Percentiles rank a stretch among this genome's conserved stretches.
phyloP scores from a whole-genome alignment of 2,329 filamentous ascomycete genomes.

The Phaeosphaeria sp. region DNA sequence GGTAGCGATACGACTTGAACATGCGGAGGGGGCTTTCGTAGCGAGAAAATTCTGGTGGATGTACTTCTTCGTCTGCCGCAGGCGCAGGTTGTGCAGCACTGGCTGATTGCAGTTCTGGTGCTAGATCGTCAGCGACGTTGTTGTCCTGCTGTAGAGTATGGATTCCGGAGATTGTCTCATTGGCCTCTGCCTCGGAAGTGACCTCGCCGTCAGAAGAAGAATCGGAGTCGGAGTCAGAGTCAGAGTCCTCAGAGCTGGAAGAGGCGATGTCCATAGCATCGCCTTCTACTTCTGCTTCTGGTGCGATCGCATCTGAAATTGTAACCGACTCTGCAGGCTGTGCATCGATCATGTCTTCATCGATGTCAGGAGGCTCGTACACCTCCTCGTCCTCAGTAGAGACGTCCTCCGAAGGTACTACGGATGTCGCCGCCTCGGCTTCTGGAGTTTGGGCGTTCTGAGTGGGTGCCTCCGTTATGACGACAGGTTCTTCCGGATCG shows the following conservation, averaged over 20 bases:
- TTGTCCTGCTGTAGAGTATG: conserved; percentile 15
- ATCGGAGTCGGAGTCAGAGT: conserved; percentile 22
- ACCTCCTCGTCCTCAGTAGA: conserved; percentile 36
- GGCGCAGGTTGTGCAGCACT: conserved; percentile 20
- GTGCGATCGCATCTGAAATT: background rate
- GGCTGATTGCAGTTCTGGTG: conserved; percentile 46
- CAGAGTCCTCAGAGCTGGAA: conserved; percentile 34
- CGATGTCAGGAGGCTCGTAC: conserved; percentile 42
- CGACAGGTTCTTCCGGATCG: conserved; percentile 35
- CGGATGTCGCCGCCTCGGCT: conserved; percentile 11
- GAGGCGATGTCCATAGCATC: conserved; percentile 46
- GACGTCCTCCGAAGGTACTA: conserved; percentile 16
- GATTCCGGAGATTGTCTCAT: conserved; percentile 17
- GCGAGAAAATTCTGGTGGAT: conserved; percentile 57
- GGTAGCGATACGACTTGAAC: conserved; percentile 90
- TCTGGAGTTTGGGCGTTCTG: conserved; percentile 10
- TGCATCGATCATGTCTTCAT: conserved; percentile 22
- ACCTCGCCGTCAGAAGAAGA: conserved; percentile 23
- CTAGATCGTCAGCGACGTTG: conserved; percentile 47
- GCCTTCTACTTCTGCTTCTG: conserved; percentile 18
- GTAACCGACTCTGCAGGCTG: conserved; percentile 2
- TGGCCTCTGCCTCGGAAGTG: conserved; percentile 15
- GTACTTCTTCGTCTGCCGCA: conserved; percentile 13
- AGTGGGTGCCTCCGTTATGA: conserved; percentile 4
- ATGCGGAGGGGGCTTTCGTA: conserved; percentile 84